These are phyloP conservation scores for Kwoniella pini DNA, from an alignment of 768 basidiomycete species.

Conservation along the genomic window DNA sequence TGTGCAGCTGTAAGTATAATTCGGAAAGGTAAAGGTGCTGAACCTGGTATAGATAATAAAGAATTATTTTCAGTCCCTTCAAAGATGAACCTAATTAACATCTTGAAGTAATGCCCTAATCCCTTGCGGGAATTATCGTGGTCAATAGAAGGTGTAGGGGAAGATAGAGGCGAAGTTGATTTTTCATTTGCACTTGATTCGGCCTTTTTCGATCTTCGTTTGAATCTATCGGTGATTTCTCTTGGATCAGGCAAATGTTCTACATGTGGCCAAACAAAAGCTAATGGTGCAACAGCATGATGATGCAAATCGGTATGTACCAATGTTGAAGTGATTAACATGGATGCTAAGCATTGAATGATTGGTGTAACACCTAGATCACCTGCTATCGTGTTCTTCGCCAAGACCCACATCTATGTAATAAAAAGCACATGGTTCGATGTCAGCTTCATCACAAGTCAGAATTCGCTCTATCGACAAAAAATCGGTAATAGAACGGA, in stretches of 20 bases:
- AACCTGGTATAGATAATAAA: conserved; percentile 32
- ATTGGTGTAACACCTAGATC: conserved; percentile 53
- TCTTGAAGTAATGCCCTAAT: conserved; percentile 37
- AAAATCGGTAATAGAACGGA: conserved; percentile 3
- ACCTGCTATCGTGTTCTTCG: conserved; percentile 50
- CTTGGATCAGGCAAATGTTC: conserved; percentile 50
- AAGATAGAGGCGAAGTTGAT: background rate
- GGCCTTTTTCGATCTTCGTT: background rate
- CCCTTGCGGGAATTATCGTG: background rate
- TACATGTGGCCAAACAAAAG: conserved; percentile 54
- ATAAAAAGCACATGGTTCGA: background rate
- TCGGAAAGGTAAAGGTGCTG: conserved; percentile 2
- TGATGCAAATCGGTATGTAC: conserved; percentile 55
- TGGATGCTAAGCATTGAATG: conserved; percentile 46
- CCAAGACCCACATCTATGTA: conserved; percentile 52
- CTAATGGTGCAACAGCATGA: conserved; percentile 41
- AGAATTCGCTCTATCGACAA: no score
- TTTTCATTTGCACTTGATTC: background rate
- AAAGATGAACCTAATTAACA: conserved; percentile 53
- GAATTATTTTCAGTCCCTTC: conserved; percentile 55
- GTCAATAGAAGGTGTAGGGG: background rate
- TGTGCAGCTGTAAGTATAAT: conserved; percentile 46
- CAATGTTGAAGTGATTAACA: conserved; percentile 55
- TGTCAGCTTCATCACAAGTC: no score
- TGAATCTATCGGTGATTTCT: background rate